Evolutionary conservation across 768 basidiomycete species (phyloP), one percentile per base, ranked within the genome.

Genomic region (Kwoniella sp.): DNA sequence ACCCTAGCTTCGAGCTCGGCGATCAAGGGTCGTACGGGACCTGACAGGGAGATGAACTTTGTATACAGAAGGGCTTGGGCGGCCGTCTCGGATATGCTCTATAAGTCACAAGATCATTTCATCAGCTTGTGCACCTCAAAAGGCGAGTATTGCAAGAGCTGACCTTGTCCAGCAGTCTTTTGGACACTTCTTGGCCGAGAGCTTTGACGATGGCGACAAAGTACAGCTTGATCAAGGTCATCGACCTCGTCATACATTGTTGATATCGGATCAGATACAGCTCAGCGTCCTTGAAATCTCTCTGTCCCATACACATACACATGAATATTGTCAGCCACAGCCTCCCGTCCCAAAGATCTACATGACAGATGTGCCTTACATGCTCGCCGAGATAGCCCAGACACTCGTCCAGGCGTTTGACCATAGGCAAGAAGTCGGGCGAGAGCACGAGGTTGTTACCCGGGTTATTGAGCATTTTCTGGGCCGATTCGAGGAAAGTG

Each of bases 191-290:
- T 3, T 86, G 82, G 0, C 90, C 87, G 12, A 96, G 84, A 0
- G 89, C 87, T 45, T 89, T 85, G 5, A 98, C 83, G 8, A 90
- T 89, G 4, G 89, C 89, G 5, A 95, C 88, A 74, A 96, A 97
- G 82, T 90, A 93, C 88, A 98, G 94, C 81, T 91, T 95, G 83
- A 98, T 92, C 50, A 99, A 85, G 0, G 94, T 98, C 95, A 98
- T 97, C 11, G 92, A 90, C 28, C 96, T 87, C 0, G 93, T 96
- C 86, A 98, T 90, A 79, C 96, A 99, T 81, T 99, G 96, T 75
- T 96, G 95, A 81, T 94, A 98, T 25, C 96, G 88, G 30, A 99
- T 85, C n/a, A 96, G 83, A 79, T 96, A 97, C 22, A 99, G 84
- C 73, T 97, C 93, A 8, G 93, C 88, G 82, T 98, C 96, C 69